A percentile compares a stretch with the other conserved stretches of the same genome.
phyloP scores from a whole-genome alignment of 306 rosid species.

The Betula pendula region DNA sequence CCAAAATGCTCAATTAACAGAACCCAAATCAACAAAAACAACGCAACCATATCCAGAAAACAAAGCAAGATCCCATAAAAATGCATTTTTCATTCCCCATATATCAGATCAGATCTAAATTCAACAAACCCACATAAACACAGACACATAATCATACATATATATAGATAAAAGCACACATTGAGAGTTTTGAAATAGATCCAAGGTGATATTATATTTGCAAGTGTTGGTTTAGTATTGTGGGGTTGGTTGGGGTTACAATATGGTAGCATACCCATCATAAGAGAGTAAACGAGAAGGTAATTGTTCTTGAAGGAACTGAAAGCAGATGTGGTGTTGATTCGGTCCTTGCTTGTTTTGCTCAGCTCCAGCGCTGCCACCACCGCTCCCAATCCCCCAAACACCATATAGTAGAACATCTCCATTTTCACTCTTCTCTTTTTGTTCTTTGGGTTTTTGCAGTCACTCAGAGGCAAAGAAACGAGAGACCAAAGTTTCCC shows the following conservation, averaged over 20 bases:
- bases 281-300: slow-evolving; percentile 85
- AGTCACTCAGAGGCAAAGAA: not conserved
- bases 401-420: slow-evolving; percentile 69
- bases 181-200: not conserved
- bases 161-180: not conserved
- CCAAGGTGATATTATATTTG: no score
- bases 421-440: slow-evolving; percentile 81
- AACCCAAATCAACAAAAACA: not conserved
- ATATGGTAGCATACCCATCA: slow-evolving; percentile 72
- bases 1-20: not conserved
- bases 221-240: no score
- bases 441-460: not conserved
- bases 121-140: slow-evolving; percentile 10
- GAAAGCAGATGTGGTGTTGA: slow-evolving; percentile 67
- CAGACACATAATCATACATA: not conserved
- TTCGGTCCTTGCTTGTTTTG: slow-evolving; percentile 82
- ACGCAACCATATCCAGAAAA: not conserved
- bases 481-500: not conserved
- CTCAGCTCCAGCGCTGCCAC: slow-evolving; percentile 82
- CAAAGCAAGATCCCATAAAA: slow-evolving; percentile 22
- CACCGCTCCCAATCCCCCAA: slow-evolving; percentile 65
- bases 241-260: not conserved
- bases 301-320: slow-evolving; percentile 93
- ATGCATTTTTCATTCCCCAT: not conserved
- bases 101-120: slow-evolving; percentile 39